Evolutionary conservation across 148 eudicot species (phyloP).

Genomic region (Chenopodium quinoa): DNA sequence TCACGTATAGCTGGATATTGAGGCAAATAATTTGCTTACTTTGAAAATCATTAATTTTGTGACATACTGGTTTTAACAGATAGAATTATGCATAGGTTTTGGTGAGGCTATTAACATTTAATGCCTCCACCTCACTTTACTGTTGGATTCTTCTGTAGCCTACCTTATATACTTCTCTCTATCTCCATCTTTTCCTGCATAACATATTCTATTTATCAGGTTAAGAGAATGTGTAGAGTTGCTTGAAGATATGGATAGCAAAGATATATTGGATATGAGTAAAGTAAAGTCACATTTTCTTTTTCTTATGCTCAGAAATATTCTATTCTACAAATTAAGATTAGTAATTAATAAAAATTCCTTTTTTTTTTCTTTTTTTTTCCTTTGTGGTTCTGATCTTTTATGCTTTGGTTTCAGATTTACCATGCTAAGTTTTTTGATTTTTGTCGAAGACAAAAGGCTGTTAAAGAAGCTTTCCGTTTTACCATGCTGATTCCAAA

Average conservation of each 20-base stretch:
- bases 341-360: conserved; percentile 2
- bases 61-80: neutral
- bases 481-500: conserved; percentile 76
- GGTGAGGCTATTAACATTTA: neutral
- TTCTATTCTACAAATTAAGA: neutral
- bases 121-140: neutral
- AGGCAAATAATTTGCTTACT: neutral
- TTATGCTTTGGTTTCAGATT: conserved; percentile 49
- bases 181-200: conserved; percentile 5
- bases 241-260: conserved; percentile 76
- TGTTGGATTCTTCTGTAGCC: conserved; percentile 12
- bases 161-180: neutral
- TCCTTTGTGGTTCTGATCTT: conserved; percentile 16
- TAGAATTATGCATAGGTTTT: conserved; percentile 5
- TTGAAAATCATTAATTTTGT: neutral
- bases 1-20: conserved; percentile 11
- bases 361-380: too few species aligned
- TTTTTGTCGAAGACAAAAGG: conserved; percentile 73
- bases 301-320: neutral
- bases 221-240: conserved; percentile 68
- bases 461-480: conserved; percentile 81
- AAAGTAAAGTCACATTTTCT: conserved; percentile 43
- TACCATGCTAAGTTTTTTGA: conserved; percentile 73
- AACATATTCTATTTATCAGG: conserved; percentile 42
- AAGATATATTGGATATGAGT: conserved; percentile 77